phyloP scores from a whole-genome alignment of 176 grass and related monocot species.

The Oryza rufipogon region DNA sequence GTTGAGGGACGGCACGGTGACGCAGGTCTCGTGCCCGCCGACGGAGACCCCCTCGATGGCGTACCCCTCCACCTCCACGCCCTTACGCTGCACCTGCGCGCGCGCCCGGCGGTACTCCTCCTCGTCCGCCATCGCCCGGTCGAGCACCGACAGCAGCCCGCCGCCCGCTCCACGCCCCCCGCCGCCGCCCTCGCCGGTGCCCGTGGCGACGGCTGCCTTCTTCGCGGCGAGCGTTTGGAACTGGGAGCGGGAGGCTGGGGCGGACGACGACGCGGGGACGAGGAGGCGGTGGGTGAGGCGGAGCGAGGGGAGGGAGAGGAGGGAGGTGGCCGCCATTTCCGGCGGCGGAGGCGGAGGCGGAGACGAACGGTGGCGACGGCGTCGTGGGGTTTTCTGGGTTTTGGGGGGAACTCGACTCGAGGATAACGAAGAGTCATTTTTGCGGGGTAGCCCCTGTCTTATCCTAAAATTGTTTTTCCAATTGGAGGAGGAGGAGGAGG shows the following conservation, averaged over 20 bases:
- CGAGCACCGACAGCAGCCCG: slow-evolving; percentile 70
- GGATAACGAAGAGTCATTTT: slow-evolving; percentile 46
- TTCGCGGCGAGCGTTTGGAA: slow-evolving; percentile 51
- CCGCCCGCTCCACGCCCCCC: slow-evolving; percentile 25
- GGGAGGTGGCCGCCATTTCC: slow-evolving; percentile 55
- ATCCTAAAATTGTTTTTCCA: neutral
- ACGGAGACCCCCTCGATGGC: slow-evolving; percentile 85
- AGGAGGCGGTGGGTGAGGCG: slow-evolving; percentile 24
- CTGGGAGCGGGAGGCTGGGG: slow-evolving; percentile 29
- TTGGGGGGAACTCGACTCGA: slow-evolving; percentile 15
- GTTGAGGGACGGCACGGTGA: slow-evolving; percentile 73
- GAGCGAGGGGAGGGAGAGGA: slow-evolving; percentile 41
- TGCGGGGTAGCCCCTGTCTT: neutral
- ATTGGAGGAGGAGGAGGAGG: neutral
- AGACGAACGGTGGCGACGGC: slow-evolving; percentile 32
- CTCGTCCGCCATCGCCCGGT: slow-evolving; percentile 78
- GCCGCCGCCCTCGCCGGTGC: neutral
- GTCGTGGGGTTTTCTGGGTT: slow-evolving; percentile 40
- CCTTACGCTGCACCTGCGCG: slow-evolving; percentile 79
- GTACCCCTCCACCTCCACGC: slow-evolving; percentile 84
- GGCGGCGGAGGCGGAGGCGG: neutral
- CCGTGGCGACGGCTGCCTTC: slow-evolving; percentile 37
- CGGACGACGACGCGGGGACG: neutral
- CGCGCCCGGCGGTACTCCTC: slow-evolving; percentile 94
- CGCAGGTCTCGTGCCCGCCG: slow-evolving; percentile 94